phyloP scores from a whole-genome alignment of 345 rosid genomes.

The Sisymbrium altissimum region DNA sequence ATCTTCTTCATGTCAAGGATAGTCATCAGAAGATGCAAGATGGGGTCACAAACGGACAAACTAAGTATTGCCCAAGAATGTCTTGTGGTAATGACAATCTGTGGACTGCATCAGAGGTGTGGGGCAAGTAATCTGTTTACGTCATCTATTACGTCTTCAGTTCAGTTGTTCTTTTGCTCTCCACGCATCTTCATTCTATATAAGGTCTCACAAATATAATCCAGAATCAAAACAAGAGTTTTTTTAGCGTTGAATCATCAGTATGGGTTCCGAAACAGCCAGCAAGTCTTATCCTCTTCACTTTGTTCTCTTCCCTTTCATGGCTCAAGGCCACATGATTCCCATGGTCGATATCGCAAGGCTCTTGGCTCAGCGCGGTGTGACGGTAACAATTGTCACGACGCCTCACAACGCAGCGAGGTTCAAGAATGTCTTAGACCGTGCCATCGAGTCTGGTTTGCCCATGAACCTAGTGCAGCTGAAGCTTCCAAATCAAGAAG shows the following conservation, averaged over 20 bases:
- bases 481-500: constrained; percentile 28
- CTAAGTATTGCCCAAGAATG: constrained; percentile 9
- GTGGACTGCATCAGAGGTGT: constrained; percentile 8
- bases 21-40: neutral
- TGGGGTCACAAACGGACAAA: constrained; percentile 21
- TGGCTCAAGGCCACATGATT: constrained; percentile 30
- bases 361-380: constrained; percentile 43
- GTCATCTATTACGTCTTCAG: constrained; percentile 26
- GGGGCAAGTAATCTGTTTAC: constrained; percentile 4
- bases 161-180: neutral
- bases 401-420: constrained; percentile 36
- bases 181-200: constrained; percentile 14
- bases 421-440: constrained; percentile 15
- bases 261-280: neutral
- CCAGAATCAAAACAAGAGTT: constrained; percentile 6
- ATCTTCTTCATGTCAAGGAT: neutral
- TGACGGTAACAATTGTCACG: constrained; percentile 44
- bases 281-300: neutral
- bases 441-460: constrained; percentile 24
- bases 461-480: constrained; percentile 26
- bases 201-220: neutral
- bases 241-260: neutral
- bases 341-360: constrained; percentile 51
- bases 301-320: constrained; percentile 23
- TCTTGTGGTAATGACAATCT: neutral